These are phyloP conservation scores for Conticribra guillardii DNA, from an alignment of 108 stramenopile genomes.

Conservation along the genomic window DNA sequence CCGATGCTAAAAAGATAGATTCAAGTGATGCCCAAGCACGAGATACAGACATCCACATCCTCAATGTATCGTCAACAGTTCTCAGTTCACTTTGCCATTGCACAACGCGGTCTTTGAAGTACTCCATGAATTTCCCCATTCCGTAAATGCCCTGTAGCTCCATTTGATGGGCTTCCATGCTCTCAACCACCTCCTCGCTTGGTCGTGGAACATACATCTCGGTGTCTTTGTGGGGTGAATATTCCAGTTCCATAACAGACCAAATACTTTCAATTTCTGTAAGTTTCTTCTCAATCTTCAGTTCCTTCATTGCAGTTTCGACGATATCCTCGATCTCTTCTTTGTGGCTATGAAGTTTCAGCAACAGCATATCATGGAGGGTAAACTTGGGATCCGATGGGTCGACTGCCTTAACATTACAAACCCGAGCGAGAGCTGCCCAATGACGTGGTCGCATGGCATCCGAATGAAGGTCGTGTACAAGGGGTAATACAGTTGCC, in stretches of 20 bases:
- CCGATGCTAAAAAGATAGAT: constrained; percentile 87
- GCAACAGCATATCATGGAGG: constrained; percentile 73
- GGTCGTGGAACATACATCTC: constrained; percentile 81
- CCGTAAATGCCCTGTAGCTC: constrained; percentile 91
- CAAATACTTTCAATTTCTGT: constrained; percentile 77
- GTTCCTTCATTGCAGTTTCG: constrained; percentile 88
- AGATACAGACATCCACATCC: constrained; percentile 79
- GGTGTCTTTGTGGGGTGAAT: constrained; percentile 82
- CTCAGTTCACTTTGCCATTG: constrained; percentile 82
- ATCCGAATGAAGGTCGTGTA: constrained; percentile 80
- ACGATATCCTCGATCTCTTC: constrained; percentile 86
- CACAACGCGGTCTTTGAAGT: constrained; percentile 83
- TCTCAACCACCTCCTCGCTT: constrained; percentile 86
- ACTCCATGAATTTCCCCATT: constrained; percentile 93
- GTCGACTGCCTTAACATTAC: constrained; percentile 75
- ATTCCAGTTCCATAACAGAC: constrained; percentile 75
- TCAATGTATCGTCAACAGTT: constrained; percentile 81
- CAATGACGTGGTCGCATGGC: constrained; percentile 88
- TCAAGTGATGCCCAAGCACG: constrained; percentile 86
- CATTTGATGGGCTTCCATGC: constrained; percentile 88
- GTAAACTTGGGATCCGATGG: constrained; percentile 62
- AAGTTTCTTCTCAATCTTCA: constrained; percentile 91
- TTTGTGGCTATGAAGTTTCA: constrained; percentile 78
- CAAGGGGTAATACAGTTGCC: constrained; percentile 79
- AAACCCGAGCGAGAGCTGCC: constrained; percentile 77